phyloP scores from a whole-genome alignment of 1,284 basidiomycete species.

The Malassezia sp. region DNA sequence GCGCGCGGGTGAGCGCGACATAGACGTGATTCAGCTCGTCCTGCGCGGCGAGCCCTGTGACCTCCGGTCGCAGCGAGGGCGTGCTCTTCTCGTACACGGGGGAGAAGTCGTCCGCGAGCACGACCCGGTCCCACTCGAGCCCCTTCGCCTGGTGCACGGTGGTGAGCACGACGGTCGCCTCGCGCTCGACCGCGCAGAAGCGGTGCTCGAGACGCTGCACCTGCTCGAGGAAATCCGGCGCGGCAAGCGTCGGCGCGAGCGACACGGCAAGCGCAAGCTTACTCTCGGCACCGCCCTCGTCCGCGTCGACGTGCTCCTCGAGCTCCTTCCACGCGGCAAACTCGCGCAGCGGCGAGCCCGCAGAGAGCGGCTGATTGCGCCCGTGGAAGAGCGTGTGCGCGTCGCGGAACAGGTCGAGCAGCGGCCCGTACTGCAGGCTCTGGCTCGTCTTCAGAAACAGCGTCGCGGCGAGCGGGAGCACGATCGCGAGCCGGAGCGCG shows the following conservation, averaged over 20 bases:
- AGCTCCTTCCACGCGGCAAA: slow-evolving; percentile 38
- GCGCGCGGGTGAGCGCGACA: slow-evolving; percentile 33
- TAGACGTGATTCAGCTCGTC: slow-evolving; percentile 38
- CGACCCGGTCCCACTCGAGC: slow-evolving; percentile 36
- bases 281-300: slow-evolving; percentile 27
- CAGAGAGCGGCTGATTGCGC: slow-evolving; percentile 18
- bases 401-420: slow-evolving; percentile 29
- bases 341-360: slow-evolving; percentile 28
- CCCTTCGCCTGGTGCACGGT: slow-evolving; percentile 41
- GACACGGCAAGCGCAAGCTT: slow-evolving; percentile 31
- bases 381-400: slow-evolving; percentile 31
- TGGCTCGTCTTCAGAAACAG: slow-evolving; percentile 37
- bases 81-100: slow-evolving; percentile 16
- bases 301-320: slow-evolving; percentile 34
- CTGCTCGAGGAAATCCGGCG: slow-evolving; percentile 26
- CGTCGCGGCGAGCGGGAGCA: slow-evolving; percentile 17
- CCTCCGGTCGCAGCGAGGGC: slow-evolving; percentile 5
- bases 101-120: slow-evolving; percentile 33
- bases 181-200: slow-evolving; percentile 19
- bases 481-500: slow-evolving; percentile 22
- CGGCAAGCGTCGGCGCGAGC: slow-evolving; percentile 19
- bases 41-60: slow-evolving; percentile 21
- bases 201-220: slow-evolving; percentile 24
- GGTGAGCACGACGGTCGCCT: slow-evolving; percentile 25
- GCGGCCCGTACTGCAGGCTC: slow-evolving; percentile 20